Evolutionary conservation across 768 basidiomycete species (phyloP), one percentile per base, ranked within the genome.

Genomic region (Russula olivacea): DNA sequence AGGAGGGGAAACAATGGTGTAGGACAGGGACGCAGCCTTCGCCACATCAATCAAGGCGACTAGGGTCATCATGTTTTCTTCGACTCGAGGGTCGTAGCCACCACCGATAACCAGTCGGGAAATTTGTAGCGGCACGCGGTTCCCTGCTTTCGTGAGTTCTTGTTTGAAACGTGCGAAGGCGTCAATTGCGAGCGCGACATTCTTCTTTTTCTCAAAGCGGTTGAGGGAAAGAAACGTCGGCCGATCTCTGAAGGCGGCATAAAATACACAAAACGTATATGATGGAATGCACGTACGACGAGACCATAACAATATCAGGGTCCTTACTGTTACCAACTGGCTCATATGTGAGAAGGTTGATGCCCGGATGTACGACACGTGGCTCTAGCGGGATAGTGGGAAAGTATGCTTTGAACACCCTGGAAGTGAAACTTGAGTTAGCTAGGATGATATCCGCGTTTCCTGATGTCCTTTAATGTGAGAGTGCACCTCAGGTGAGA

Each of bases 181-280:
- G 48, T 85, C 75, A 7, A 98, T 77, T 0, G 95, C 97, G 2
- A 99, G 79, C 1, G 82, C 82, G 0, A 80, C 81, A 68, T 98
- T 96, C 76, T 99, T 99, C 79, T 98, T 98, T 69, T 81, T 83
- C 74, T 99, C 97, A 71, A 96, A 98, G 2, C 96, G 88, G 72
- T 99, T 98, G 40, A 98, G 76, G 5, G 95, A 92, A 0, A 98
- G 70, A 4, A 98, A 74, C 0, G 91, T 93, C 0, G 89, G 91
- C 4, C 80, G 79, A 38, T 81, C 73, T 48, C 86, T 87, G 67
- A 59, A 19, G 25, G 51, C 60, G 30, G 68, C 52, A 14, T 62
- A 28, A 55, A n/a, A 45, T 21, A 41, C n/a, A 21, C 34, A 14
- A 52, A 11, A n/a, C 11, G 60, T 30, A 34, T 7, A 50, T 34